These are phyloP conservation scores for Blakeslea trispora DNA, from an alignment of 371 early-diverging fungal genomes.

Conservation along the genomic window DNA sequence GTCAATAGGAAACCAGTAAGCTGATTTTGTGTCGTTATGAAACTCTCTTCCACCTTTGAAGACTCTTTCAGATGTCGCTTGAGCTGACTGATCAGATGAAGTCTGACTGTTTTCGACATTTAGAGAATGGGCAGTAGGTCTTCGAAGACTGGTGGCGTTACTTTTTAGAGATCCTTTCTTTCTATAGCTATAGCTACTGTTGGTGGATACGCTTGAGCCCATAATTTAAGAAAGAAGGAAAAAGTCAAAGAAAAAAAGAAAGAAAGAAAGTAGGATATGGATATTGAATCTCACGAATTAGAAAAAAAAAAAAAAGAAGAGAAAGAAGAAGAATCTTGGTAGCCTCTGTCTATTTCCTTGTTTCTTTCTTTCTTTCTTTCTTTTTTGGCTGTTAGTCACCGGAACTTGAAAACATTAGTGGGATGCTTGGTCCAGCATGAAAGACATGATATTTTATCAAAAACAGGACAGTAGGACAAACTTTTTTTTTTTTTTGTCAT, in stretches of 20 bases:
- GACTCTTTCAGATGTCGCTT: constrained; percentile 9
- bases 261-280: background rate
- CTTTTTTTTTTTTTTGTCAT: background rate
- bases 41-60: constrained; percentile 20
- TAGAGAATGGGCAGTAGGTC: background rate
- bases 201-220: constrained; percentile 16
- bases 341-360: too few relatives aligned
- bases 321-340: too few relatives aligned
- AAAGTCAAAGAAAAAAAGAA: constrained; percentile 2
- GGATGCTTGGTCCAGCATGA: background rate
- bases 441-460: background rate
- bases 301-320: constrained; percentile 2
- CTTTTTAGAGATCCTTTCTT: constrained; percentile 2
- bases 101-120: constrained; percentile 3
- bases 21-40: constrained; percentile 21
- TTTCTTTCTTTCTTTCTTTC: background rate
- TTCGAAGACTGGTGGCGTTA: background rate
- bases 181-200: constrained; percentile 1
- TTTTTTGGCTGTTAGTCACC: background rate
- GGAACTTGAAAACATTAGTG: background rate
- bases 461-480: background rate
- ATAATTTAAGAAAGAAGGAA: constrained; percentile 7
- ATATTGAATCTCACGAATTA: constrained; percentile 4
- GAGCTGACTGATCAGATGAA: background rate
- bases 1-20: constrained; percentile 32